phyloP scores from a whole-genome alignment of 2,329 filamentous ascomycete genomes.

The Aspergillus tanneri region DNA sequence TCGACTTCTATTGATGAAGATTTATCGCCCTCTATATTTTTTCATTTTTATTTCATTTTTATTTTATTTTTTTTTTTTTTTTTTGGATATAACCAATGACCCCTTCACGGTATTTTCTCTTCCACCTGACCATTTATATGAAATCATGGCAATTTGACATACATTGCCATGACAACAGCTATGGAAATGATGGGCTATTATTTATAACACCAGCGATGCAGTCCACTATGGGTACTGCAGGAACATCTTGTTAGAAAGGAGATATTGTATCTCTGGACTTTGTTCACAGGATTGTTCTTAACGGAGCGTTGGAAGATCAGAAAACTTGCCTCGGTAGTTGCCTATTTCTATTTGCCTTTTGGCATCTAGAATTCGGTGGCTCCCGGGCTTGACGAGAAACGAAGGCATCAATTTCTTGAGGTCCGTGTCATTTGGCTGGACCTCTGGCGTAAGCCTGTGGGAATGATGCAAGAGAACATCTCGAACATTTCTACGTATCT shows the following conservation, averaged over 20 bases:
- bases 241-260: constrained; percentile 56
- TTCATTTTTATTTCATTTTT: background rate
- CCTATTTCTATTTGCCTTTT: constrained; percentile 21
- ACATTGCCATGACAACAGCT: no score
- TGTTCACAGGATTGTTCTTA: constrained; percentile 65
- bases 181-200: background rate
- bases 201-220: constrained; percentile 65
- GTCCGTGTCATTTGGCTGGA: constrained; percentile 10
- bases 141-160: no score
- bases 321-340: constrained; percentile 26
- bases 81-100: no score
- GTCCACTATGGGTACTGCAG: constrained; percentile 68
- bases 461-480: constrained; percentile 42
- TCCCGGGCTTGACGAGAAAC: constrained; percentile 28
- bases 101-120: no score
- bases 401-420: constrained; percentile 40
- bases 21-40: background rate
- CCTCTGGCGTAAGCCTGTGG: constrained; percentile 30
- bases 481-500: constrained; percentile 32
- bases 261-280: constrained; percentile 11
- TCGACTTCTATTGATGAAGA: background rate
- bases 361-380: constrained; percentile 18
- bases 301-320: constrained; percentile 78
- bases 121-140: no score
- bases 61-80: no score